Evolutionary conservation across 1,284 basidiomycete species (phyloP).

Genomic region (Marasmius oreades): DNA sequence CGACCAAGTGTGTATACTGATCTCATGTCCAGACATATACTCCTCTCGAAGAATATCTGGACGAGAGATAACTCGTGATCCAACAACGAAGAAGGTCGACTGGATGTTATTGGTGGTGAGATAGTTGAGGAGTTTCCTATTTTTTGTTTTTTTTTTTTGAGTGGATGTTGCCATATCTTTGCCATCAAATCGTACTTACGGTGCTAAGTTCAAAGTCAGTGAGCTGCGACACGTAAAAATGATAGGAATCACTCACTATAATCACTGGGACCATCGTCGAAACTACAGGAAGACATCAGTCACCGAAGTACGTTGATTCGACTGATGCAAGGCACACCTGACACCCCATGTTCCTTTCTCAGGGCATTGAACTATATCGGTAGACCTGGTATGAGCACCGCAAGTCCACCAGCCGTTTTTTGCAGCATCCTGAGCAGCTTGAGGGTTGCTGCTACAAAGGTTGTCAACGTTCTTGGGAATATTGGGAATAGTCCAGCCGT

Average conservation of each 20-base stretch:
- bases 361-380: conserved; percentile 67
- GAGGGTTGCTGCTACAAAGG: conserved; percentile 59
- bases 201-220: conserved; percentile 28
- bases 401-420: conserved; percentile 86
- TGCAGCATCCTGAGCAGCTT: conserved; percentile 54
- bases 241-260: conserved; percentile 56
- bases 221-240: conserved; percentile 34
- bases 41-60: conserved; percentile 78
- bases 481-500: conserved; percentile 69
- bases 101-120: conserved; percentile 62
- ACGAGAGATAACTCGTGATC: conserved; percentile 83
- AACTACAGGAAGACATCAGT: conserved; percentile 34
- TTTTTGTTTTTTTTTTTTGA: no score
- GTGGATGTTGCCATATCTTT: no score
- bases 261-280: conserved; percentile 82
- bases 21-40: conserved; percentile 83
- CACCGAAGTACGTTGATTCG: background rate
- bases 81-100: conserved; percentile 92
- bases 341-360: conserved; percentile 80
- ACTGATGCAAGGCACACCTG: conserved; percentile 34
- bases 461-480: conserved; percentile 59
- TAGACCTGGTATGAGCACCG: conserved; percentile 68
- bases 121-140: conserved; percentile 64
- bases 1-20: conserved; percentile 78
- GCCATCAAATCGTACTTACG: background rate